Evolutionary conservation across 2,329 filamentous ascomycete species (phyloP), one percentile per base, ranked within the genome.

Genomic region (Zymoseptoria crescenta): DNA sequence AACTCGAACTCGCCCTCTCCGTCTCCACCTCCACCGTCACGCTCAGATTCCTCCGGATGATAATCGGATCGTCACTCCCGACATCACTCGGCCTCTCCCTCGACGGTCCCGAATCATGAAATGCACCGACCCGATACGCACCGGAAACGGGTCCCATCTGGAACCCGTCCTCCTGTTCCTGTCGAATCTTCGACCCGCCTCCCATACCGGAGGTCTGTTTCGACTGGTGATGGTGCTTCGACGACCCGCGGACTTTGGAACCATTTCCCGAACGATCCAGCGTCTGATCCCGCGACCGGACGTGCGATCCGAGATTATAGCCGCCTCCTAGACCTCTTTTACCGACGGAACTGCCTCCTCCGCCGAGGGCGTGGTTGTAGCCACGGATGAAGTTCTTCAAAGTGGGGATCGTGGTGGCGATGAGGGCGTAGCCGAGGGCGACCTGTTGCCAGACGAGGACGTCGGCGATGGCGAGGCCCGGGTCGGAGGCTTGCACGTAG

Each of bases 381-480:
- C 62, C 65, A 13, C 65, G 57, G 10, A 71, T 65, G 59, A 71
- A 70, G n/a, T 65, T 65, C 41, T 69, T 68, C 19, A 71, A 48
- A 5, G 67, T 68, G 7, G 68, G 68, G 21, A 70, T 68, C 1
- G 68, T 70, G 41, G 68, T 67, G 13, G 69, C 63, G 28, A 70
- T 64, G 10, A 70, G 59, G n/a, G 66, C 62, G 54, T 68, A 71
- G 56, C 66, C 66, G 16, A 70, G 61, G n/a, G 66, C 64, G 19
- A 68, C 61, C 63, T 69, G 65, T 52, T 68, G 68, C 65, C 64
- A 69, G 21, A 69, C 62, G 4, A 69, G 63, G 2, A 66, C 57
- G 56, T 65, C 56, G 49, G 65, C 61, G 29, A 65, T 62, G 16
- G 62, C 64, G 30, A 66, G 61, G 50, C 65, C 64, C 0, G 63